Conservation (phyloP, 495 filamentous ascomycete species). For the Penicillium egyptiacum region DNA sequence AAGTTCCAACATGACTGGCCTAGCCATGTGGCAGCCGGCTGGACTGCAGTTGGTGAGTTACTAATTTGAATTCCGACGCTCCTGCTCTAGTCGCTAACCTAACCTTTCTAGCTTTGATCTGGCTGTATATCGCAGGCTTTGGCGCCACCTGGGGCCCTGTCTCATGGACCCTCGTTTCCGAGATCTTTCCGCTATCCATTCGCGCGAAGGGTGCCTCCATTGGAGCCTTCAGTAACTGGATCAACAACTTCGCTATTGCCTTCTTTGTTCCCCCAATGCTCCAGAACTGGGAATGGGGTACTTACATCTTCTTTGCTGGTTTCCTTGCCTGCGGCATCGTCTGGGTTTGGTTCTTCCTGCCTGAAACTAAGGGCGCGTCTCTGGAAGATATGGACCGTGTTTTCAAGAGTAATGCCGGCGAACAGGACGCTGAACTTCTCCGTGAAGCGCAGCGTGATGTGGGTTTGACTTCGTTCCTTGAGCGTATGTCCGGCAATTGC, state of each 20-base stretch:
- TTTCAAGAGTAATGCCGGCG: constrained; percentile 41
- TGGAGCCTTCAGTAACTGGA: constrained; percentile 47
- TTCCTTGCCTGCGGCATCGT: constrained; percentile 37
- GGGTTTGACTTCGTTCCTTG: constrained; percentile 27
- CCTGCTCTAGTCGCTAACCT: constrained; percentile 30
- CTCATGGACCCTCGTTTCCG: constrained; percentile 31
- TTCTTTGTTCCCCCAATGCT: constrained; percentile 51
- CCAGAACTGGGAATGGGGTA: constrained; percentile 45
- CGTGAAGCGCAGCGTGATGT: constrained; percentile 33
- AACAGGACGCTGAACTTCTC: constrained; percentile 35
- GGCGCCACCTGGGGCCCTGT: constrained; percentile 61
- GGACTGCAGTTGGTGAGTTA: constrained; percentile 43
- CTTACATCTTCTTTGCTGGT: constrained; percentile 47
- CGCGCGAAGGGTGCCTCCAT: constrained; percentile 46
- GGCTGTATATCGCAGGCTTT: constrained; percentile 51
- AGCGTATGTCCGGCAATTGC: constrained; percentile 19
- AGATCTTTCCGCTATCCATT: constrained; percentile 49
- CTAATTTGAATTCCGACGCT: constrained; percentile 7
- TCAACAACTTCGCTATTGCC: constrained; percentile 51
- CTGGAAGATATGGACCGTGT: constrained; percentile 65
- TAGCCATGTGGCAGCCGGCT: constrained; percentile 39
- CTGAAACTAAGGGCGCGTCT: constrained; percentile 62
- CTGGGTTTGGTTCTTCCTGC: constrained; percentile 50
- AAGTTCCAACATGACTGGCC: constrained; percentile 39
- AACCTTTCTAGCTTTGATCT: constrained; percentile 31